Evolutionary conservation across 768 basidiomycete species (phyloP), one percentile per base, ranked within the genome.

Genomic region (Pleurotus pulmonarius): DNA sequence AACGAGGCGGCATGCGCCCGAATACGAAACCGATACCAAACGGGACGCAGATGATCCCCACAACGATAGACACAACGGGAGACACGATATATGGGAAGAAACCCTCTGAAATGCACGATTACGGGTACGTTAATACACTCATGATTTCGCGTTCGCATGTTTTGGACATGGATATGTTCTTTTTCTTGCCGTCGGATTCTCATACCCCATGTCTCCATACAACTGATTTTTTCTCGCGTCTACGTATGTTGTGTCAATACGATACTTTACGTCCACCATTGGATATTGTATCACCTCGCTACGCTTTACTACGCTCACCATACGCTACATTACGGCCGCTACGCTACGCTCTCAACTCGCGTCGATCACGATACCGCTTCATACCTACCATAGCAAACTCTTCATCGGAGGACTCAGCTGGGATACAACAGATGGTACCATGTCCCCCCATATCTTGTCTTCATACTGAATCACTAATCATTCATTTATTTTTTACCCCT

Each of bases 341-440:
- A 34, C 20, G 25, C 20, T 55, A 55, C 54, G 25, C 29, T 37
- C 22, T 13, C 54, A 22, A 55, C 40, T 46, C 38, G 38, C 52
- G 38, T 41, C 39, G 41, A 16, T 41, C 34, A 13, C 41, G 22
- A 16, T 29, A 41, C 29, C 39, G 55, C 60, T 56, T 60, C 59
- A 56, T 62, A 58, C 57, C 64, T 62, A 59, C 66, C 54, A 61
- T 82, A 92, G 91, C 72, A 93, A 93, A 80, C 86, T 93, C 81
- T 93, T 93, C 77, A 86, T 93, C 70, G 91, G 91, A 64, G 91
- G 91, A 65, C 79, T 93, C 61, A 92, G 87, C 75, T 93, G 91
- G 91, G 90, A 92, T 68, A 93, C 91, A 67, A 89, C 87, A 74
- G 91, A 92, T 78, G 91, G 91, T 92, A 79, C 77, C 71, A 63